phyloP scores from a whole-genome alignment of 768 basidiomycete species.

The Flagelloscypha sp. region DNA sequence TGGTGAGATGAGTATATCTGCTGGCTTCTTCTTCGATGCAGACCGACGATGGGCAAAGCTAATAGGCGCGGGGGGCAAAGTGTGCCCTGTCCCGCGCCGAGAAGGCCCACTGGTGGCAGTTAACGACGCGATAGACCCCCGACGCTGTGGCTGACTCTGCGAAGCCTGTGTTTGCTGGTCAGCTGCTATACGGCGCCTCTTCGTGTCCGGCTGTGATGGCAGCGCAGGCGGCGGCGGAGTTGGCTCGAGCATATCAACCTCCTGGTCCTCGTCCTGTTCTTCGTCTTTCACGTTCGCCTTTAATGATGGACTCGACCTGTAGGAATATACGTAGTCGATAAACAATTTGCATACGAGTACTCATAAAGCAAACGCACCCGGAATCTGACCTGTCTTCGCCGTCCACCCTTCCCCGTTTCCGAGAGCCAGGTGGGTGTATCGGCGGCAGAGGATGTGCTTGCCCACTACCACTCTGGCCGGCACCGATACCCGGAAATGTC shows the following conservation, averaged over 20 bases:
- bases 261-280: conserved; percentile 59
- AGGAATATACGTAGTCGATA: conserved; percentile 13
- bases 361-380: conserved; percentile 32
- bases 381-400: conserved; percentile 32
- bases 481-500: conserved; percentile 56
- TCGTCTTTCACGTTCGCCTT: too few species aligned
- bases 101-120: conserved; percentile 13
- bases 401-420: conserved; percentile 6
- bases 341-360: conserved; percentile 11
- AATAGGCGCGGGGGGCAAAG: conserved; percentile 62
- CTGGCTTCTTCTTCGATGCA: conserved; percentile 58
- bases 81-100: too few species aligned
- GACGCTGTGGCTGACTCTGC: conserved; percentile 15
- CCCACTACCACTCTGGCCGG: conserved; percentile 39
- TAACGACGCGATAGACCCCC: conserved; percentile 17
- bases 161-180: conserved; percentile 12
- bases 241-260: conserved; percentile 36
- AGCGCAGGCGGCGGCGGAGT: conserved; percentile 26
- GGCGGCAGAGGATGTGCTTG: conserved; percentile 57
- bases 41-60: conserved; percentile 73
- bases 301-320: conserved; percentile 39
- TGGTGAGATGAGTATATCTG: conserved; percentile 72
- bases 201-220: conserved; percentile 13
- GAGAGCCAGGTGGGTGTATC: conserved; percentile 38
- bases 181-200: conserved; percentile 19